A percentile compares a stretch with the other conserved stretches of the same genome.
phyloP scores from a whole-genome alignment of 1,284 basidiomycete species.

The Cerrena zonata region DNA sequence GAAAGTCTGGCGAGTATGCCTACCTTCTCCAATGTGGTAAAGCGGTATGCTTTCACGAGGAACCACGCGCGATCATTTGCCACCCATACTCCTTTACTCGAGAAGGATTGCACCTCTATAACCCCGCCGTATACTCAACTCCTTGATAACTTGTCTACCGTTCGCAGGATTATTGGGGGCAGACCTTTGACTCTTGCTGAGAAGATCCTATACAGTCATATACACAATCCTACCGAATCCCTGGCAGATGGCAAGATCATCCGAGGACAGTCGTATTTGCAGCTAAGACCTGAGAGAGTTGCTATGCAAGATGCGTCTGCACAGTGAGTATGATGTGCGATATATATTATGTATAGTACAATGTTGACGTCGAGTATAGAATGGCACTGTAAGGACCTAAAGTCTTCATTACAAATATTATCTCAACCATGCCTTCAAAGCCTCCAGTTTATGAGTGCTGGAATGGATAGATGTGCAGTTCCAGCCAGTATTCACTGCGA shows the following conservation, averaged over 20 bases:
- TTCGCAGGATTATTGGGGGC: constrained; percentile 63
- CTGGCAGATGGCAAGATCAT: constrained; percentile 64
- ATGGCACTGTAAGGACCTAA: constrained; percentile 64
- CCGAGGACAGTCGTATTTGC: constrained; percentile 86
- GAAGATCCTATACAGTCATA: constrained; percentile 95
- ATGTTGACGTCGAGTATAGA: constrained; percentile 22
- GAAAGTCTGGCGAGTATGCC: constrained; percentile 10
- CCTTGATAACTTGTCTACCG: constrained; percentile 68
- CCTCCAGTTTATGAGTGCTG: constrained; percentile 98
- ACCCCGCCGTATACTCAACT: constrained; percentile 85
- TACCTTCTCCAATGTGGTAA: constrained; percentile 3
- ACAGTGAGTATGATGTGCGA: constrained; percentile 80
- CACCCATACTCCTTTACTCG: constrained; percentile 41
- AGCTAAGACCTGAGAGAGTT: constrained; percentile 86
- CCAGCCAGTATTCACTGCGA: constrained; percentile 91
- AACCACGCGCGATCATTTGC: constrained; percentile 37
- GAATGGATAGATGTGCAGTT: constrained; percentile 80
- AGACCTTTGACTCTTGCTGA: constrained; percentile 87
- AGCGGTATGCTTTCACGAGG: constrained; percentile 11
- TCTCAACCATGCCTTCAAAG: constrained; percentile 33
- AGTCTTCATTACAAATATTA: constrained; percentile 8
- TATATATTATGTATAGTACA: neutral
- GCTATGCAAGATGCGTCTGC: constrained; percentile 99
- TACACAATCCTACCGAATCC: constrained; percentile 74
- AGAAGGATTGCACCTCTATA: constrained; percentile 74